Conservation (phyloP, 108 stramenopile species). For the Cyclotella choctawhatcheeana region DNA sequence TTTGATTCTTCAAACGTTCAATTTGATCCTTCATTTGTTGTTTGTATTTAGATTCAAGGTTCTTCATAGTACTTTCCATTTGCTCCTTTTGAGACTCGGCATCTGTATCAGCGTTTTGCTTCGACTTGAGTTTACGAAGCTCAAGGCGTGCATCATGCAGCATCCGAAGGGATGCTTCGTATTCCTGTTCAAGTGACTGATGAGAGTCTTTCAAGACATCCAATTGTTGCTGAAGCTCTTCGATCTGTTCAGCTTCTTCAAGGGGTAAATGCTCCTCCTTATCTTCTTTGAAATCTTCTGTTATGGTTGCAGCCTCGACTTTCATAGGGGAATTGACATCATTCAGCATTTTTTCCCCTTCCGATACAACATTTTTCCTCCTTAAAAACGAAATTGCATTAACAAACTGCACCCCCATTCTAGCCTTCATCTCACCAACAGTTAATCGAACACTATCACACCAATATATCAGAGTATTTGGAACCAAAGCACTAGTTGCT, state of each 20-base stretch:
- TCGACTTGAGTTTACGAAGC: slow-evolving; percentile 30
- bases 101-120: slow-evolving; percentile 5
- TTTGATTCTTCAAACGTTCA: slow-evolving; percentile 27
- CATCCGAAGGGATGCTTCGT: slow-evolving; percentile 48
- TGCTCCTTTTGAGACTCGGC: slow-evolving; percentile 19
- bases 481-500: not conserved
- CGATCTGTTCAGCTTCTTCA: slow-evolving; percentile 3
- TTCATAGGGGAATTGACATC: not conserved
- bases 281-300: not conserved
- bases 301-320: not conserved
- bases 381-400: not conserved
- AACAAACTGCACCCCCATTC: not conserved
- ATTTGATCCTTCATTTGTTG: slow-evolving; percentile 42
- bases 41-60: slow-evolving; percentile 41
- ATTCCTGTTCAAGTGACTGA: slow-evolving; percentile 40
- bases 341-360: not conserved
- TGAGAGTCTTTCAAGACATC: slow-evolving; percentile 26
- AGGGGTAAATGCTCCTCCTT: not conserved
- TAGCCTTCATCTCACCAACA: not conserved
- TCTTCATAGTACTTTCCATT: slow-evolving; percentile 28
- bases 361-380: not conserved
- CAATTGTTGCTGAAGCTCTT: slow-evolving; percentile 21
- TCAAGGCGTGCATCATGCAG: slow-evolving; percentile 48
- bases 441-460: not conserved
- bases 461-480: not conserved